A percentile compares a stretch with the other conserved stretches of the same genome.
Evolutionary conservation across 2,329 filamentous ascomycete species (phyloP).

Genomic region (Ceratocystis cubensis): DNA sequence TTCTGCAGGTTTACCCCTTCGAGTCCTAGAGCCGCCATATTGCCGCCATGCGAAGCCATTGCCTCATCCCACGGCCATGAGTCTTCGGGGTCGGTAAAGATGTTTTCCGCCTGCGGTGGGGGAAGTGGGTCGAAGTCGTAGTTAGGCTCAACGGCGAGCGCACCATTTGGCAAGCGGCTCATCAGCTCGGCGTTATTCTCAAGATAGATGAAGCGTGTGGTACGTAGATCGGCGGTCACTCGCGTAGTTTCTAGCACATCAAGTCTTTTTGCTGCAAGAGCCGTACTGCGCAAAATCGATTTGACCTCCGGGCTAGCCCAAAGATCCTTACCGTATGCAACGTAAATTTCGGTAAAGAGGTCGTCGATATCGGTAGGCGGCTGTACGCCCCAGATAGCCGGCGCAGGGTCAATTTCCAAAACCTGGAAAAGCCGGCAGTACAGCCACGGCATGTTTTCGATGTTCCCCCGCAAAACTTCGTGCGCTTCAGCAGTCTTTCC

Average conservation of each 20-base stretch:
- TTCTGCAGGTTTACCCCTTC: constrained; percentile 20
- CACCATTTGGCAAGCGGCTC: constrained; percentile 50
- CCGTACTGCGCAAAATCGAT: constrained; percentile 55
- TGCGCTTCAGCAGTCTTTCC: constrained; percentile 54
- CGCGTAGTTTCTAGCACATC: constrained; percentile 12
- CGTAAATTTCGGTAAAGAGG: constrained; percentile 64
- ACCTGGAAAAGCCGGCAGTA: constrained; percentile 69
- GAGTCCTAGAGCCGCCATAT: not conserved
- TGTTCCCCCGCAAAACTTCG: constrained; percentile 51
- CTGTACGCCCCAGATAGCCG: constrained; percentile 68
- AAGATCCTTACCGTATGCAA: constrained; percentile 62
- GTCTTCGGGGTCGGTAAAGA: constrained; percentile 36
- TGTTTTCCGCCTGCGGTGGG: constrained; percentile 45
- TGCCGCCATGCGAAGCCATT: not conserved
- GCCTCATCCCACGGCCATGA: constrained; percentile 33
- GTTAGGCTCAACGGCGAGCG: constrained; percentile 53
- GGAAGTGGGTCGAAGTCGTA: constrained; percentile 74
- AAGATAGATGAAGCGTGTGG: constrained; percentile 62
- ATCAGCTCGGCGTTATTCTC: constrained; percentile 63
- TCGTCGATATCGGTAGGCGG: constrained; percentile 48
- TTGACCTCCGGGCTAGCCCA: constrained; percentile 71
- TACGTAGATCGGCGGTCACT: constrained; percentile 33
- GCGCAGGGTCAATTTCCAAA: constrained; percentile 64
- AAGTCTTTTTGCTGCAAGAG: constrained; percentile 29
- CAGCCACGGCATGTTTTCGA: constrained; percentile 70